Evolutionary conservation across 306 rosid genomes (phyloP), one percentile per base, ranked within the genome.

Genomic region (Gleditsia sinensis): DNA sequence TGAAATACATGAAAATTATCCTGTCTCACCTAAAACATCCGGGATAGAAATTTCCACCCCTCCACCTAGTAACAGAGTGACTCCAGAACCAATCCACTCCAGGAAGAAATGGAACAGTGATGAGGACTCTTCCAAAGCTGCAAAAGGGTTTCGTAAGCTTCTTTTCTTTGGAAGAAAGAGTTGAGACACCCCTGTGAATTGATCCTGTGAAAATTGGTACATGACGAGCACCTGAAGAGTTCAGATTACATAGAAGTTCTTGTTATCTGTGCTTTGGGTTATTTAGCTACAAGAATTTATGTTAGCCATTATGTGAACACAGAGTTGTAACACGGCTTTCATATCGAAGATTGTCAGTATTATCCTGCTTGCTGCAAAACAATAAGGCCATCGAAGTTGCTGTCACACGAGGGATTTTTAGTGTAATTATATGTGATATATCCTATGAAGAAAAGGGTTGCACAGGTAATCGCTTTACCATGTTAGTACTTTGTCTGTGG

Each of bases 31-130:
- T 39, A 86, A 77, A 59, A 86, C 85, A 76, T 80, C 88, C 20
- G 89, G 76, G 83, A 79, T 81, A 32, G 89, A 83, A 79, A 57
- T 71, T 45, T 83, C 86, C 5, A 92, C 98, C 12, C 95, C 99
- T 39, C 96, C 96, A 2, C 84, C 86, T 7, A 82, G 74, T 75
- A 74, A 76, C 53, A 88, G 77, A 68, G 80, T 56, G 72, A 70
- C 39, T 30, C 43, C 77, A 0, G 97, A 87, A 78, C 53, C 81
- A 42, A 51, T 65, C 64, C 89, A 87, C 75, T 83, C 93, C 56
- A 86, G 98, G 85, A 94, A 92, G 93, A 94, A 94, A 83, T 94
- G 99, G 99, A 89, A 80, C 71, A 86, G 82, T 25, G 96, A 79
- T n/a, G 96, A 90, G 64, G 86, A 83, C 84, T 78, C 92, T 60